Evolutionary conservation across 2,329 filamentous ascomycete genomes (phyloP).

Genomic region (Gaeumannomyces sp.): DNA sequence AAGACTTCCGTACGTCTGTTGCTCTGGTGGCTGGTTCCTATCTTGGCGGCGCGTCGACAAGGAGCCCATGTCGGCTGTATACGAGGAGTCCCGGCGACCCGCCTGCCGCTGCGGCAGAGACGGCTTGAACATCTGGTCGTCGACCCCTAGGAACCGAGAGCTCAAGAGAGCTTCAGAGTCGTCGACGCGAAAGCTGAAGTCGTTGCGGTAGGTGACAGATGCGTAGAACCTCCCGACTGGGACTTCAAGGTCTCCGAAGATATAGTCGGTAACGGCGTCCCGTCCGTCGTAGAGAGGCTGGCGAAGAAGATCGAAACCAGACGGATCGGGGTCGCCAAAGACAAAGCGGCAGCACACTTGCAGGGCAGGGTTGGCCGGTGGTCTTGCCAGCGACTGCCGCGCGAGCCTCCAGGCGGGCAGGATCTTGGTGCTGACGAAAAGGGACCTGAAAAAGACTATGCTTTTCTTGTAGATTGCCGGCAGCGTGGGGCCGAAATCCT

Average conservation of each 20-base stretch:
- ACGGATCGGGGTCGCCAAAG: conserved; percentile 49
- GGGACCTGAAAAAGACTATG: conserved; percentile 86
- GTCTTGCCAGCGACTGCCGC: conserved; percentile 64
- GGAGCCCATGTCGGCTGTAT: conserved; percentile 63
- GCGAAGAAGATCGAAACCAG: conserved; percentile 61
- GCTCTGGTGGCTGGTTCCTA: conserved; percentile 41
- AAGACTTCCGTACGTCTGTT: conserved; percentile 81
- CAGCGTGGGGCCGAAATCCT: conserved; percentile 58
- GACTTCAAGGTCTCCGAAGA: conserved; percentile 78
- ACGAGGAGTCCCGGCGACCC: conserved; percentile 33
- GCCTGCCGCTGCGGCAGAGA: conserved; percentile 56
- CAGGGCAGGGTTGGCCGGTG: conserved; percentile 56
- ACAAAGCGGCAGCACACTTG: conserved; percentile 76
- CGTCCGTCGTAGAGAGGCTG: conserved; percentile 61
- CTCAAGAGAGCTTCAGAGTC: conserved; percentile 86
- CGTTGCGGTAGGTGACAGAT: conserved; percentile 76
- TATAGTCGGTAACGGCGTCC: conserved; percentile 66
- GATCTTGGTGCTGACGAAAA: conserved; percentile 76
- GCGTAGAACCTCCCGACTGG: conserved; percentile 80
- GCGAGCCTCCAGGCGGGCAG: conserved; percentile 78
- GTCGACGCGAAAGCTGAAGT: conserved; percentile 86
- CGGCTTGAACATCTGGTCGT: conserved; percentile 80
- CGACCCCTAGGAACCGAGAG: conserved; percentile 86
- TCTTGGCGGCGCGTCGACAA: conserved; percentile 57
- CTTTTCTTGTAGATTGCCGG: conserved; percentile 96